Percentiles rank a stretch among this genome's conserved stretches.
phyloP scores from a whole-genome alignment of 768 basidiomycete genomes.

The Dacryopinax primogenitus region DNA sequence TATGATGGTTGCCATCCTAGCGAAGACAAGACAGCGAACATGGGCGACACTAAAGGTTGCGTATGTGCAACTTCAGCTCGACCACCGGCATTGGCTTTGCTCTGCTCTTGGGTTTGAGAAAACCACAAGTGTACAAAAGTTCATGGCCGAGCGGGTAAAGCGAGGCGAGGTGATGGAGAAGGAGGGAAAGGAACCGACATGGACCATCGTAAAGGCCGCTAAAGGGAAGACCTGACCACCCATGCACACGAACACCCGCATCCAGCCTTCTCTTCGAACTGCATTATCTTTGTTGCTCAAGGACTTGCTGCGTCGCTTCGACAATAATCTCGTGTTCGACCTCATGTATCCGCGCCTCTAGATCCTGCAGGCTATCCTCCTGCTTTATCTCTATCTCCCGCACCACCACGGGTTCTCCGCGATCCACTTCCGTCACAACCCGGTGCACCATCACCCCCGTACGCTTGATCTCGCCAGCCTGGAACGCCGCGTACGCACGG shows the following conservation, averaged over 20 bases:
- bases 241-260: background rate
- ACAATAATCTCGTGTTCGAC: constrained; percentile 89
- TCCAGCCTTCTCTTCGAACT: too few species aligned
- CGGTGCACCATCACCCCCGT: constrained; percentile 90
- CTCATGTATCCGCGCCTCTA: constrained; percentile 64
- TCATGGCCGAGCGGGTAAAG: background rate
- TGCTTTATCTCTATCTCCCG: constrained; percentile 57
- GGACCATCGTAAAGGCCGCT: background rate
- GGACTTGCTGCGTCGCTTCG: constrained; percentile 57
- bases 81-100: background rate
- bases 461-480: constrained; percentile 60
- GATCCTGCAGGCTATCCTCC: constrained; percentile 57
- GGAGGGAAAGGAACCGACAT: background rate
- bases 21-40: background rate
- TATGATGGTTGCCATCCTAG: background rate
- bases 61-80: background rate
- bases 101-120: background rate
- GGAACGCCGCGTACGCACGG: constrained; percentile 78
- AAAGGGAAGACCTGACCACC: background rate
- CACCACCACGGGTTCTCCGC: constrained; percentile 76
- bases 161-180: background rate
- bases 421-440: constrained; percentile 86
- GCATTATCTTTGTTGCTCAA: constrained; percentile 33
- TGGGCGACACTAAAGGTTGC: constrained; percentile 2
- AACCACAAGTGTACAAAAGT: background rate